phyloP scores from a whole-genome alignment of 1,284 basidiomycete species.

The Ganoderma resinaceum region DNA sequence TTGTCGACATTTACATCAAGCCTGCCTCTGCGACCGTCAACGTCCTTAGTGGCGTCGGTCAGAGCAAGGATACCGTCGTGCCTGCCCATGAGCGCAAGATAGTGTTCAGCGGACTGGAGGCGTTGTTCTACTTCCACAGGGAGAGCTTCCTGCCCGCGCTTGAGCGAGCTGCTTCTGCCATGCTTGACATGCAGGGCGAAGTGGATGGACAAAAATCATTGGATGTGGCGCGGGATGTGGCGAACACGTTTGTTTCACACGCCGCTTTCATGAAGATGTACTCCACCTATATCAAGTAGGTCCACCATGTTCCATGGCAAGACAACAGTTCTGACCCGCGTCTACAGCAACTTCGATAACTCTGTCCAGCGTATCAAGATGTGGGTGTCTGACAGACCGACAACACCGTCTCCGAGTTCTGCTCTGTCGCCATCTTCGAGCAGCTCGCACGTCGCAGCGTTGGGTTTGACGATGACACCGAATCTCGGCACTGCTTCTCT shows the following conservation, averaged over 20 bases:
- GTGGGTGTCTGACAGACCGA: slow-evolving; percentile 73
- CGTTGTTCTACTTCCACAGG: slow-evolving; percentile 90
- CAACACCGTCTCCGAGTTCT: slow-evolving; percentile 46
- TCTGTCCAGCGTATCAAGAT: slow-evolving; percentile 85
- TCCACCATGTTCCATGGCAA: slow-evolving; percentile 29
- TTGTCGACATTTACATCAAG: slow-evolving; percentile 95
- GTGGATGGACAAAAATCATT: slow-evolving; percentile 78
- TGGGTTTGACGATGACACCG: slow-evolving; percentile 66
- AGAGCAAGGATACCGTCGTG: slow-evolving; percentile 85
- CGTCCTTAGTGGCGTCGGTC: slow-evolving; percentile 70
- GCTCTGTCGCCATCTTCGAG: slow-evolving; percentile 67
- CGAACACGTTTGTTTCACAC: slow-evolving; percentile 90
- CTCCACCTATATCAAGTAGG: slow-evolving; percentile 94
- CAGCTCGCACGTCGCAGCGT: slow-evolving; percentile 66
- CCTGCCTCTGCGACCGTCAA: slow-evolving; percentile 80
- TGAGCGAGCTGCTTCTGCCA: slow-evolving; percentile 74
- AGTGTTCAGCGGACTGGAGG: slow-evolving; percentile 93
- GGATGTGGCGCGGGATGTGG: slow-evolving; percentile 82
- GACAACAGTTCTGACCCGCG: slow-evolving; percentile 16
- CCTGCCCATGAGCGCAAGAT: slow-evolving; percentile 89
- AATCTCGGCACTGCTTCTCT: slow-evolving; percentile 54
- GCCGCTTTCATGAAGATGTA: slow-evolving; percentile 98
- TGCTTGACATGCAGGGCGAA: slow-evolving; percentile 67
- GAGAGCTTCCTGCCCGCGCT: slow-evolving; percentile 92
- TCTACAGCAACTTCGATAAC: slow-evolving; percentile 86